A percentile compares a stretch with the other conserved stretches of the same genome.
phyloP scores from a whole-genome alignment of 2,329 filamentous ascomycete genomes.

The Chaetomium globosum region DNA sequence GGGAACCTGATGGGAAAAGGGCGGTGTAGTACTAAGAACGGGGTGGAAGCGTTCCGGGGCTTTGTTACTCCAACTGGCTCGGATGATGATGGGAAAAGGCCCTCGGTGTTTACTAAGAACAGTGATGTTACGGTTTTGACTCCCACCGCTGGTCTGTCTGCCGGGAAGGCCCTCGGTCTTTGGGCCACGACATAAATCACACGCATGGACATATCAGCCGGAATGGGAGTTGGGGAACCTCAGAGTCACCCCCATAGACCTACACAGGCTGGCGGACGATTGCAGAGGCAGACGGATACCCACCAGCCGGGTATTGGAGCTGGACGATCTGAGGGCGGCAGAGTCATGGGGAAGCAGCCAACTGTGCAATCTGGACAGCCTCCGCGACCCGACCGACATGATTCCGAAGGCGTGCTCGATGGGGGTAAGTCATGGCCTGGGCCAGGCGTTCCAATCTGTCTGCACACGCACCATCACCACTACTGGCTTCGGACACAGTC shows the following conservation, averaged over 20 bases:
- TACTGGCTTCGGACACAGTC: conserved; percentile 53
- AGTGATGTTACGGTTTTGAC: conserved; percentile 37
- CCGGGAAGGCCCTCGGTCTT: conserved; percentile 36
- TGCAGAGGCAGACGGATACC: conserved; percentile 9
- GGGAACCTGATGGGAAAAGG: neutral
- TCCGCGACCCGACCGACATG: conserved; percentile 15
- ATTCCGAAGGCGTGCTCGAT: conserved; percentile 9
- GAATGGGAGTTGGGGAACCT: conserved; percentile 18
- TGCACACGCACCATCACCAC: conserved; percentile 65
- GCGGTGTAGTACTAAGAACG: neutral
- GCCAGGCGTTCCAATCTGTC: conserved; percentile 44
- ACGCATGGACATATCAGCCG: neutral
- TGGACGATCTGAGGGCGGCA: conserved; percentile 24
- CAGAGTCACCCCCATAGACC: conserved; percentile 8
- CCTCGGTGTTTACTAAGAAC: conserved; percentile 35
- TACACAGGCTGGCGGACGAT: conserved; percentile 17
- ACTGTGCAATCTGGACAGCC: conserved; percentile 24
- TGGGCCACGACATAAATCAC: conserved; percentile 28
- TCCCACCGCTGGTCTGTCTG: conserved; percentile 32
- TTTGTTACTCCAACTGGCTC: no score
- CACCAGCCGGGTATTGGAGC: conserved; percentile 23
- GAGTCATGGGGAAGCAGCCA: conserved; percentile 28
- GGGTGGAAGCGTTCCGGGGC: no score
- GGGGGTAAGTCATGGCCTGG: conserved; percentile 1
- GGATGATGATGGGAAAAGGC: neutral